Base-by-base conservation (phyloP, 257 asterid genomes). In the Solanum chilense region DNA sequence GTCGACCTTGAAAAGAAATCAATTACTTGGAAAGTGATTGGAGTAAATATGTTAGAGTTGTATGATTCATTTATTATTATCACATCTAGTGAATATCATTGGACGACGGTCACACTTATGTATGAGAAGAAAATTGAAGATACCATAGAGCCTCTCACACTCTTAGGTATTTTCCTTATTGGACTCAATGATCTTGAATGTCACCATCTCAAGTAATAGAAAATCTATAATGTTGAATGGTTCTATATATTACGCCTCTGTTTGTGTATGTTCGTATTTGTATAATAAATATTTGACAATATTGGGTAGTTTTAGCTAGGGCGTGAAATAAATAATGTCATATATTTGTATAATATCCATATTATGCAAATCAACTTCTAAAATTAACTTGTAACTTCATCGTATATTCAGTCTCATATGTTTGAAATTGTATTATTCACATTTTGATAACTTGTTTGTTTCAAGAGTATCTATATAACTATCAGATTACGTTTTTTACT, bases 91-190 rank as follows among this genome's bases (percentile, higher is more conserved):
- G 49, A 73, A 9, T 10, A 18, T 0, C 5, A 73, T 2, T 37
- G 81, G 81, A 35, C 27, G 2, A 35, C 49, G 5, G 2, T 37
- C 29, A 37, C 49, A 73, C 0, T 73, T 10, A 3, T 4, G 0
- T 73, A 73, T 1, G 94, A 91, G 85, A 93, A 91, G 56, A 25
- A 86, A 52, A 74, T 23, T 2, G 90, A 87, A 49, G 88, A 74
- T 37, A 37, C 5, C 27, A 29, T 10, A 21, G 80, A 73, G 9
- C 80, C 49, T 1, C n/a, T 73, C 29, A 5, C 71, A 21, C 12
- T 9, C 49, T 73, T 73, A 49, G 29, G 10, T 73, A 0, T 21
- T 35, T 12, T 21, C 29, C 80, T 73, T 73, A 25, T 10, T 2
- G 1, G 3, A 0, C 41, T 35, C 27, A 73, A 73, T 20, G 27